phyloP scores from a whole-genome alignment of 2,329 filamentous ascomycete genomes.

The Orbilia blumenaviensis region DNA sequence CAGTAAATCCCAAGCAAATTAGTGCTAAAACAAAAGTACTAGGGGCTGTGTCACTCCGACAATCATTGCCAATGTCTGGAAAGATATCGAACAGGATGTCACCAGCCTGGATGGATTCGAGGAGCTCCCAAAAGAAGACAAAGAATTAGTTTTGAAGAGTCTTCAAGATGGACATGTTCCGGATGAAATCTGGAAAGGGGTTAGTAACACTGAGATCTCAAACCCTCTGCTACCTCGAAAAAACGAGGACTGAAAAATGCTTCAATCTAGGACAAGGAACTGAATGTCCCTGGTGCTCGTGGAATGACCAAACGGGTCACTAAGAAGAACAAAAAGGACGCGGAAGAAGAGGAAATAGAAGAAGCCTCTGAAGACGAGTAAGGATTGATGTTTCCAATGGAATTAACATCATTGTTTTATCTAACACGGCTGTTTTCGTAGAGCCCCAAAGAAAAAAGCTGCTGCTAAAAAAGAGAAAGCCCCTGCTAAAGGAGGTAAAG shows the following conservation, averaged over 20 bases:
- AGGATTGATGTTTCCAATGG: background rate
- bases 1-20: background rate
- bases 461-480: constrained; percentile 31
- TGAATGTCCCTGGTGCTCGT: constrained; percentile 29
- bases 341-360: constrained; percentile 12
- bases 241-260: background rate
- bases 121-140: constrained; percentile 36
- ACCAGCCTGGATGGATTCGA: constrained; percentile 44
- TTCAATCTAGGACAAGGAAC: constrained; percentile 5
- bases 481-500: constrained; percentile 23
- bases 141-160: constrained; percentile 32
- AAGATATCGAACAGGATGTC: constrained; percentile 25
- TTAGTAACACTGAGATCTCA: no score
- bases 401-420: background rate
- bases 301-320: constrained; percentile 9
- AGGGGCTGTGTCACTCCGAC: constrained; percentile 52
- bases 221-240: no score
- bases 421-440: background rate
- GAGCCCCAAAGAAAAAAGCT: constrained; percentile 38
- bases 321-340: constrained; percentile 34
- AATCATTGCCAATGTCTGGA: constrained; percentile 39
- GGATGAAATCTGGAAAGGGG: constrained; percentile 44
- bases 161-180: constrained; percentile 46
- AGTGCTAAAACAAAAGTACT: background rate
- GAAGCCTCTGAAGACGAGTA: constrained; percentile 40